Evolutionary conservation across 768 basidiomycete genomes (phyloP).

Genomic region (Lactarius quietus): DNA sequence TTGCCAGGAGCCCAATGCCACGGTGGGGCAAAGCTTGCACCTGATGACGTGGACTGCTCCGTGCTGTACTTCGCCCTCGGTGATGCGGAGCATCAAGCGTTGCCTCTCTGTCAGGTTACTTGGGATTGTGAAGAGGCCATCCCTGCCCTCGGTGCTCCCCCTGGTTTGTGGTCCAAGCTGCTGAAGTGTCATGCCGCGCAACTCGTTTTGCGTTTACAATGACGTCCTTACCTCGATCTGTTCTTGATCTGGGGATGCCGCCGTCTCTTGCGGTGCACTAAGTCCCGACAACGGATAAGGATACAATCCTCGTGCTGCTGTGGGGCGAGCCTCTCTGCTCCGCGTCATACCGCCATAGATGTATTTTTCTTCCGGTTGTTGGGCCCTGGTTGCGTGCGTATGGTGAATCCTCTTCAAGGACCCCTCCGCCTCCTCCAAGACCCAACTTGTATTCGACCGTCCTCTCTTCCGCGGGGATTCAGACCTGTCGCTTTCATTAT

Average conservation of each 20-base stretch:
- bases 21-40: background rate
- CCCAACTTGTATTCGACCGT: background rate
- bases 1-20: background rate
- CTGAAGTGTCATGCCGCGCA: too few relatives aligned
- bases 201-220: background rate
- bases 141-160: background rate
- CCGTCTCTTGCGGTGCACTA: background rate
- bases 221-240: background rate
- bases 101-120: background rate
- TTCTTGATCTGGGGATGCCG: background rate
- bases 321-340: constrained; percentile 9
- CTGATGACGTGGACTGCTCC: background rate
- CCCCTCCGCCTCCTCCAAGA: background rate
- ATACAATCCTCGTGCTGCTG: background rate
- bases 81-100: background rate
- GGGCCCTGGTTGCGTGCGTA: background rate
- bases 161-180: too few relatives aligned
- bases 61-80: background rate
- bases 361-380: too few relatives aligned
- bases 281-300: background rate
- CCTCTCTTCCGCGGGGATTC: background rate
- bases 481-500: background rate
- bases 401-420: background rate
- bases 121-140: background rate
- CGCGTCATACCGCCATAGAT: background rate